Conservation (phyloP, 2,329 filamentous ascomycete species). For the Sarocladium oryzae region DNA sequence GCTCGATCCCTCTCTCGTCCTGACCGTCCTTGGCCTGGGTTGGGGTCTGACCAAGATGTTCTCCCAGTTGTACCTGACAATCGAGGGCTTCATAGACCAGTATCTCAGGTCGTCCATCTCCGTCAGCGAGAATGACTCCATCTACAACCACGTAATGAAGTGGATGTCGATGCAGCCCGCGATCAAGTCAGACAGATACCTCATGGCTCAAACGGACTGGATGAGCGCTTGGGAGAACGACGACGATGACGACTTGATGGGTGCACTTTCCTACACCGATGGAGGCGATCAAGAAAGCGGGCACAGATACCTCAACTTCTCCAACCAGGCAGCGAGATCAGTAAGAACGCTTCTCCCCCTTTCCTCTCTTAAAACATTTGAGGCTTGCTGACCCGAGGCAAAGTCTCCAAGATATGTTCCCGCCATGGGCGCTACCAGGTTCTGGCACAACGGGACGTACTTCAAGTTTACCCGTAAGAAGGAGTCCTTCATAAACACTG, state of each 20-base stretch:
- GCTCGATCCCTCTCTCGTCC: slow-evolving; percentile 40
- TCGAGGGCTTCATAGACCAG: slow-evolving; percentile 30
- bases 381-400: not conserved
- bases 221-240: slow-evolving; percentile 52
- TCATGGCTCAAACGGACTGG: slow-evolving; percentile 49
- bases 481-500: slow-evolving; percentile 31
- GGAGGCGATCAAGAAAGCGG: slow-evolving; percentile 32
- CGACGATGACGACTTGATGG: slow-evolving; percentile 36
- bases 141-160: slow-evolving; percentile 52
- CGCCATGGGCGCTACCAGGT: slow-evolving; percentile 44
- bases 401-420: slow-evolving; percentile 47
- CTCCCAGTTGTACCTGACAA: slow-evolving; percentile 26
- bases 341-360: slow-evolving; percentile 24
- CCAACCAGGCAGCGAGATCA: slow-evolving; percentile 47
- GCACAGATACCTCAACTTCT: slow-evolving; percentile 49
- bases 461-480: slow-evolving; percentile 42
- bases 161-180: slow-evolving; percentile 49
- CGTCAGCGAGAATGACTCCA: slow-evolving; percentile 49
- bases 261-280: slow-evolving; percentile 27
- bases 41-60: slow-evolving; percentile 38
- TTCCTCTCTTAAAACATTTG: not conserved
- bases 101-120: slow-evolving; percentile 47
- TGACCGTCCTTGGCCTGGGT: slow-evolving; percentile 38
- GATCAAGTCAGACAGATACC: slow-evolving; percentile 42
- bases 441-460: slow-evolving; percentile 48